Percentiles rank a stretch among this genome's conserved stretches.
phyloP scores from a whole-genome alignment of 2,329 filamentous ascomycete species.

The Ophiostoma sp. region DNA sequence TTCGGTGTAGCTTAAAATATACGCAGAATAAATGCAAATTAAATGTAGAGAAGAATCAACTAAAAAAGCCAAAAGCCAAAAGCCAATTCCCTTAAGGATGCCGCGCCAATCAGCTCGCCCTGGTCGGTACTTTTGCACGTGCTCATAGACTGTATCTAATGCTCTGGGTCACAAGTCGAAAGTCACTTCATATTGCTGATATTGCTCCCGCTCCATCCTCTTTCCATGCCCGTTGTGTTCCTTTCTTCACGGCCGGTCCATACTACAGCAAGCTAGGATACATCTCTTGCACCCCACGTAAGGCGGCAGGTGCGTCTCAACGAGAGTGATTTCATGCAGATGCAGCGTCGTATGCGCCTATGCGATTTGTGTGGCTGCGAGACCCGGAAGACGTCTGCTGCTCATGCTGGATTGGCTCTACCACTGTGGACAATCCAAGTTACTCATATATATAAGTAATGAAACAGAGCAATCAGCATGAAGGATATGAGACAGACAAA shows the following conservation, averaged over 20 bases:
- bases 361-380: not conserved
- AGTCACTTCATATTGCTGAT: not conserved
- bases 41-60: conserved; percentile 3
- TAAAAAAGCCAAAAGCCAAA: not conserved
- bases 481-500: not conserved
- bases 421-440: too few relatives aligned
- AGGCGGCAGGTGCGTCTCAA: conserved; percentile 22
- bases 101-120: not conserved
- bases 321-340: conserved; percentile 17
- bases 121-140: conserved; percentile 2
- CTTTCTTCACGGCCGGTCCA: not conserved
- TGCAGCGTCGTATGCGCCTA: conserved; percentile 22
- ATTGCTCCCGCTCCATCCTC: too few relatives aligned
- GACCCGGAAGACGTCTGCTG: not conserved
- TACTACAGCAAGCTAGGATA: not conserved
- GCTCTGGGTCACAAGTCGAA: not conserved
- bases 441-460: too few relatives aligned
- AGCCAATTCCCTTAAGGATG: not conserved
- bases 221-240: not conserved
- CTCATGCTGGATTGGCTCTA: too few relatives aligned
- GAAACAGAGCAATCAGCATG: not conserved
- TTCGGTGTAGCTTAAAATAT: too few relatives aligned
- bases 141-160: not conserved
- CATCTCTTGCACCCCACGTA: conserved; percentile 21
- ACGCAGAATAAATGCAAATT: not conserved